Evolutionary conservation across 2,329 filamentous ascomycete species (phyloP).

Genomic region (Pestalotiopsis fici): DNA sequence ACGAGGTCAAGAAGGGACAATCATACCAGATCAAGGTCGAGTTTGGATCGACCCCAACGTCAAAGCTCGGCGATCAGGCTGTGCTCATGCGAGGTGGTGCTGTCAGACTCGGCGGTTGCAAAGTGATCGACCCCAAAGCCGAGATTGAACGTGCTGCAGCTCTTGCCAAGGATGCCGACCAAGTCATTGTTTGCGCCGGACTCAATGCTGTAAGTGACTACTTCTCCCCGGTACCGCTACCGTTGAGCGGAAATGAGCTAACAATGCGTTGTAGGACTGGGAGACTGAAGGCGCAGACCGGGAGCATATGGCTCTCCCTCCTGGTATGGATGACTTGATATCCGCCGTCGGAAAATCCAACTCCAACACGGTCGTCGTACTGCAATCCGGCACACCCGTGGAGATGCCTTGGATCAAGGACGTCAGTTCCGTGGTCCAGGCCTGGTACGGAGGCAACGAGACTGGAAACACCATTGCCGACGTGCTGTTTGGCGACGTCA

Average conservation of each 20-base stretch:
- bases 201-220: slow-evolving; percentile 55
- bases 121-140: slow-evolving; percentile 55
- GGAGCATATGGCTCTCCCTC: slow-evolving; percentile 76
- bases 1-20: slow-evolving; percentile 59
- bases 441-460: slow-evolving; percentile 89
- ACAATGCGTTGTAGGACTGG: slow-evolving; percentile 55
- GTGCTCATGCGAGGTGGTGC: slow-evolving; percentile 59
- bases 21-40: slow-evolving; percentile 61
- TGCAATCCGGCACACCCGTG: slow-evolving; percentile 77
- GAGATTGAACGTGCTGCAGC: slow-evolving; percentile 68
- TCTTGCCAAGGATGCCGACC: slow-evolving; percentile 69
- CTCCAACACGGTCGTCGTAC: slow-evolving; percentile 69
- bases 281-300: slow-evolving; percentile 80
- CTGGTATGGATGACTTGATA: slow-evolving; percentile 71
- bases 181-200: slow-evolving; percentile 77
- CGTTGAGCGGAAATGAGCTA: neutral
- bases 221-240: no score
- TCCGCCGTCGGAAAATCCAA: slow-evolving; percentile 66
- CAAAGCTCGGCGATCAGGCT: slow-evolving; percentile 50
- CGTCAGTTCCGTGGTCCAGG: slow-evolving; percentile 65
- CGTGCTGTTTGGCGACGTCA: slow-evolving; percentile 72
- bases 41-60: slow-evolving; percentile 60
- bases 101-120: slow-evolving; percentile 62
- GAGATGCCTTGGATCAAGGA: slow-evolving; percentile 68
- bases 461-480: slow-evolving; percentile 81